A percentile compares a stretch with the other conserved stretches of the same genome.
phyloP scores from a whole-genome alignment of 129 eudicot genomes.

The Flaveria robusta region DNA sequence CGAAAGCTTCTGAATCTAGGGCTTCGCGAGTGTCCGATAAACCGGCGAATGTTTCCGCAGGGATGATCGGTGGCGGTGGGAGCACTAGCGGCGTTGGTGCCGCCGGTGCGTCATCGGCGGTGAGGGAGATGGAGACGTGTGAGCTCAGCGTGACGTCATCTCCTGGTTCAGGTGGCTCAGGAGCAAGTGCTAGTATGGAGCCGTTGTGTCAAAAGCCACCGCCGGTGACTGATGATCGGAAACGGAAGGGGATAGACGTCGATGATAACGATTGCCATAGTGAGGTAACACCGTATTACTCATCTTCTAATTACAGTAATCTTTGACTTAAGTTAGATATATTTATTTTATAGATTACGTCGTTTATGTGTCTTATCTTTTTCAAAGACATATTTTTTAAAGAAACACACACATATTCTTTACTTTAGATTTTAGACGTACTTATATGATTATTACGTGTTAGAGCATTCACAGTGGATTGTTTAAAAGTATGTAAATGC shows the following conservation, averaged over 20 bases:
- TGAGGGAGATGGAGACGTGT: slow-evolving; percentile 18
- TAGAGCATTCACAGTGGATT: too few species aligned
- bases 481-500: too few species aligned
- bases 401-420: too few species aligned
- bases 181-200: slow-evolving; percentile 28
- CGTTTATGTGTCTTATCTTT: too few species aligned
- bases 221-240: slow-evolving; percentile 30
- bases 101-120: neutral
- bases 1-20: slow-evolving; percentile 24
- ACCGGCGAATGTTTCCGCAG: neutral
- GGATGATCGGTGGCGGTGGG: neutral
- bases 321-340: too few species aligned
- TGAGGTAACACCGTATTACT: slow-evolving; percentile 41
- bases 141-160: slow-evolving; percentile 35
- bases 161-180: slow-evolving; percentile 33
- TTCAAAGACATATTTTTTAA: too few species aligned
- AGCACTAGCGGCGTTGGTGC: slow-evolving; percentile 2
- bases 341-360: too few species aligned
- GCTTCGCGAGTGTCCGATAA: slow-evolving; percentile 34
- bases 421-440: too few species aligned
- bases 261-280: slow-evolving; percentile 44
- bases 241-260: slow-evolving; percentile 21
- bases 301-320: too few species aligned
- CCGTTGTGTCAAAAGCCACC: slow-evolving; percentile 30
- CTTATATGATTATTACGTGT: too few species aligned